These are phyloP conservation scores for Gnomoniopsis sp. DNA, from an alignment of 2,329 filamentous ascomycete species.

Conservation along the genomic window DNA sequence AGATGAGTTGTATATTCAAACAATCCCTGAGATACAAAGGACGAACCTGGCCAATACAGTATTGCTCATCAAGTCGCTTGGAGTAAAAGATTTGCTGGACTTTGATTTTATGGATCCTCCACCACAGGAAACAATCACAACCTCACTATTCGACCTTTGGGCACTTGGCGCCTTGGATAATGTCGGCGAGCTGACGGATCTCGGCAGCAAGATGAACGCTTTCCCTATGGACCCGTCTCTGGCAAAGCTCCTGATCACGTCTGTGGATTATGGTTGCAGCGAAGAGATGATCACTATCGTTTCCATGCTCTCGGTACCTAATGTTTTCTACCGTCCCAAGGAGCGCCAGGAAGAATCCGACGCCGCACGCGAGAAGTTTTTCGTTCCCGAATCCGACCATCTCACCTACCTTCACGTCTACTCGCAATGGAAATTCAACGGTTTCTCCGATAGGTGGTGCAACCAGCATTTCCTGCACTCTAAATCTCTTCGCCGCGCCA, in stretches of 20 bases:
- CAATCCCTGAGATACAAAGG: conserved; percentile 95
- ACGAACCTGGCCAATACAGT: conserved; percentile 96
- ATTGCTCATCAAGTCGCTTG: conserved; percentile 87
- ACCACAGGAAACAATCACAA: conserved; percentile 95
- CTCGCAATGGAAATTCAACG: conserved; percentile 90
- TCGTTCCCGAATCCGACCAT: conserved; percentile 96
- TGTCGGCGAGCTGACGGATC: conserved; percentile 80
- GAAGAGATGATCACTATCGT: conserved; percentile 99
- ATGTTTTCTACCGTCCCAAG: conserved; percentile 94
- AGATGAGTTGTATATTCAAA: conserved; percentile 94
- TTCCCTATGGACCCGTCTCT: conserved; percentile 98
- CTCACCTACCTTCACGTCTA: conserved; percentile 95
- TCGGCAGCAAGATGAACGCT: conserved; percentile 90
- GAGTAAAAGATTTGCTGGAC: conserved; percentile 89
- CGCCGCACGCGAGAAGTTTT: conserved; percentile 93
- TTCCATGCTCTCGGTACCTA: conserved; percentile 94
- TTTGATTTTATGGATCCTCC: conserved; percentile 99
- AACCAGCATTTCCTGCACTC: conserved; percentile 88
- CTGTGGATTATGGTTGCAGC: conserved; percentile 84
- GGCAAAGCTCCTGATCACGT: conserved; percentile 90
- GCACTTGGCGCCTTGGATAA: conserved; percentile 92
- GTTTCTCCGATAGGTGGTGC: conserved; percentile 88
- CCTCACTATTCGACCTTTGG: conserved; percentile 96
- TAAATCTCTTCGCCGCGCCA: conserved; percentile 87
- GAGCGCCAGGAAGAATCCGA: conserved; percentile 97